Conservation (phyloP, 163 green algal genomes). For the Prototheca wickerhamii region DNA sequence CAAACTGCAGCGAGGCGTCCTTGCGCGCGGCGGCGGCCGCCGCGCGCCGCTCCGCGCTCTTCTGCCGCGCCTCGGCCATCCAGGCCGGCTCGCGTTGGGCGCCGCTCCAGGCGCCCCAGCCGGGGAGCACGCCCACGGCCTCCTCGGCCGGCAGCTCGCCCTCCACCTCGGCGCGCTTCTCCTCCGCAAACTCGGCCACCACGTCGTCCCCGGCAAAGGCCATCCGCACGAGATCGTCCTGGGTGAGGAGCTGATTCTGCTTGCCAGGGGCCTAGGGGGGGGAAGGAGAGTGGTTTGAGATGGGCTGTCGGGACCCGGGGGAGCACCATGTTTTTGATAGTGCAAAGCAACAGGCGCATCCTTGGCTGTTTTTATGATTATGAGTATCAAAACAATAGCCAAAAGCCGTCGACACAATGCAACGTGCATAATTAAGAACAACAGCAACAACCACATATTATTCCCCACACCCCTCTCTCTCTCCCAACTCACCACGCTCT, state of each 20-base stretch:
- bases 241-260: conserved; percentile 16
- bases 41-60: conserved; percentile 42
- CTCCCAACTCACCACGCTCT: no score
- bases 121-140: conserved; percentile 55
- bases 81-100: conserved; percentile 69
- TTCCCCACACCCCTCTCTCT: no score
- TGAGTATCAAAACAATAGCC: no score
- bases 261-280: neutral
- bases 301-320: no score
- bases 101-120: conserved; percentile 79
- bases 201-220: conserved; percentile 91
- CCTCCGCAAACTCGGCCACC: conserved; percentile 74
- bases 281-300: neutral
- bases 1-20: conserved; percentile 70
- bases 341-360: no score
- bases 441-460: no score
- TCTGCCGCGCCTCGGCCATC: conserved; percentile 57
- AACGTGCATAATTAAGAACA: no score
- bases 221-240: conserved; percentile 58
- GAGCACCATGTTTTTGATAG: no score
- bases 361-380: no score
- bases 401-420: no score
- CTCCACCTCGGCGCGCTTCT: conserved; percentile 75
- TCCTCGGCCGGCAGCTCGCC: conserved; percentile 57
- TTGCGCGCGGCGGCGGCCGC: conserved; percentile 44